phyloP scores from a whole-genome alignment of 768 basidiomycete genomes.

The Lactarius pseudohatsudake region DNA sequence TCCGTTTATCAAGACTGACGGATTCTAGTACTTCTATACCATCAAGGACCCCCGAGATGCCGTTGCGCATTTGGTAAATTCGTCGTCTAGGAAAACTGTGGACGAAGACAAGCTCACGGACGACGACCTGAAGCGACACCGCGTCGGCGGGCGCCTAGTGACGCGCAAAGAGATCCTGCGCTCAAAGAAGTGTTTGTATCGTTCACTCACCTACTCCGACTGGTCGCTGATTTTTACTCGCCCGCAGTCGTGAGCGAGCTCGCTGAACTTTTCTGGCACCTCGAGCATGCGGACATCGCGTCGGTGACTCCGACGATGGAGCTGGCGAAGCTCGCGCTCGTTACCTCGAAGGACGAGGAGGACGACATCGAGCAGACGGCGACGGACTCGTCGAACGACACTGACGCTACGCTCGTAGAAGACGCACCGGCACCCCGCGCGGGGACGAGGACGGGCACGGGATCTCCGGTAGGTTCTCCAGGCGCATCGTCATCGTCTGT shows the following conservation, averaged over 20 bases:
- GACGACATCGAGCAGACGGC: slow-evolving; percentile 72
- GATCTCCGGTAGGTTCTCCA: slow-evolving; percentile 37
- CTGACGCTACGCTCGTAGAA: slow-evolving; percentile 86
- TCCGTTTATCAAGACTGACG: slow-evolving; percentile 7
- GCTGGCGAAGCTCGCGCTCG: slow-evolving; percentile 86
- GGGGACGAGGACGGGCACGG: slow-evolving; percentile 16
- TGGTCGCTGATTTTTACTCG: slow-evolving; percentile 15
- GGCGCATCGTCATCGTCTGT: slow-evolving; percentile 38
- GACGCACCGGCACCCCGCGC: slow-evolving; percentile 44
- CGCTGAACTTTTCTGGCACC: slow-evolving; percentile 71
- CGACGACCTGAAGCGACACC: slow-evolving; percentile 77
- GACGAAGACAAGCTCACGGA: slow-evolving; percentile 74
- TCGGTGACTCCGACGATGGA: slow-evolving; percentile 84
- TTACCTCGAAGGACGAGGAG: slow-evolving; percentile 88
- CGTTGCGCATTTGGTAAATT: slow-evolving; percentile 57
- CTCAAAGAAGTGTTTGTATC: slow-evolving; percentile 70
- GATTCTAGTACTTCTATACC: slow-evolving; percentile 86
- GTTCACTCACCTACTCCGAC: slow-evolving; percentile 16
- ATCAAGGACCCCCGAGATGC: slow-evolving; percentile 84
- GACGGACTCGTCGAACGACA: slow-evolving; percentile 82
- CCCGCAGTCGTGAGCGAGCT: slow-evolving; percentile 74
- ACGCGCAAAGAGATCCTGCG: slow-evolving; percentile 78
- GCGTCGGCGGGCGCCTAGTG: slow-evolving; percentile 85
- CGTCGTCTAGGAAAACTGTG: slow-evolving; percentile 52
- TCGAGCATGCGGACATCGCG: slow-evolving; percentile 62